A percentile compares a stretch with the other conserved stretches of the same genome.
These are phyloP conservation scores for Rhododendron molle DNA, from an alignment of 148 eudicot species.

Conservation along the genomic window DNA sequence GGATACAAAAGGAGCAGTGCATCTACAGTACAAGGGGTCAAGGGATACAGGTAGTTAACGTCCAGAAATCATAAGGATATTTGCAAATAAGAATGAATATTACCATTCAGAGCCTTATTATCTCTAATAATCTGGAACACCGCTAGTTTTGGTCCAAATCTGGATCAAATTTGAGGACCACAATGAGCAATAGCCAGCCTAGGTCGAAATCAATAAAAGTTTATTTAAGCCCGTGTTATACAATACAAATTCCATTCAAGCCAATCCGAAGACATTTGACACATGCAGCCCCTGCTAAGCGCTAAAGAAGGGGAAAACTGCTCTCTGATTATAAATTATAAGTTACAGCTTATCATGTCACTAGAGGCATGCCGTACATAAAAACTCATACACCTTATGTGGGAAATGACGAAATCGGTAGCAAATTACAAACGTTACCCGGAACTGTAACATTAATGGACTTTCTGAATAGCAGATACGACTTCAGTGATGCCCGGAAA, in stretches of 20 bases:
- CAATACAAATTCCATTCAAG: background rate
- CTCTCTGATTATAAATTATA: background rate
- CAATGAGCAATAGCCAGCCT: background rate
- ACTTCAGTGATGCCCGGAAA: conserved; percentile 56
- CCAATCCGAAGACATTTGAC: background rate
- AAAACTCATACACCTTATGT: background rate
- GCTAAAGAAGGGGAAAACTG: background rate
- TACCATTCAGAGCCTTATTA: background rate
- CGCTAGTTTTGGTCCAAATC: background rate
- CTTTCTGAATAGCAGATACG: conserved; percentile 39
- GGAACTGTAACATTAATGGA: conserved; percentile 15
- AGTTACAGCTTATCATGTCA: background rate
- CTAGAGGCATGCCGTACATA: background rate
- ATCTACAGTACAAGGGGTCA: too few species aligned
- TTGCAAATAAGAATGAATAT: background rate
- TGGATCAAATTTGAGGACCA: background rate
- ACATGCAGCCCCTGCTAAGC: background rate
- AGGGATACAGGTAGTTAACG: too few species aligned
- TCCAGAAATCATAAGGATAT: background rate
- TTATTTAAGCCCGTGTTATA: background rate
- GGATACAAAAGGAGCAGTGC: background rate
- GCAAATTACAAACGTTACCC: background rate
- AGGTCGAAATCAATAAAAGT: background rate
- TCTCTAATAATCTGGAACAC: background rate
- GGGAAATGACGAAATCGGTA: background rate